Conservation (phyloP, 2,329 filamentous ascomycete genomes). For the Myotisia sp. region DNA sequence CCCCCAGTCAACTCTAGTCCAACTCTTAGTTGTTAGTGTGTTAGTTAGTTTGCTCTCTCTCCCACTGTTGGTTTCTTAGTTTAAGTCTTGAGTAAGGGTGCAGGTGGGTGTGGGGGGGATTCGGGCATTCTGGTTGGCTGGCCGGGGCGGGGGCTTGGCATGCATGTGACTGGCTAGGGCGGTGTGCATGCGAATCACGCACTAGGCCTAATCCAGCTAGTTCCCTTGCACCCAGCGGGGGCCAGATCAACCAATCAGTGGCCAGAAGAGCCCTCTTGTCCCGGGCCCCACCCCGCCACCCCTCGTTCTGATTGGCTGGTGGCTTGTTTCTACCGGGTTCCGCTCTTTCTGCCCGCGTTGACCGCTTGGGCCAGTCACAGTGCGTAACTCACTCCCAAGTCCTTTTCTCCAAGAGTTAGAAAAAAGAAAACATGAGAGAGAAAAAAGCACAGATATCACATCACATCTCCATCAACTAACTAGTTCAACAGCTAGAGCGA, state of each 20-base stretch:
- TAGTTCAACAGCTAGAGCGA: no score
- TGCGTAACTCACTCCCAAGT: no score
- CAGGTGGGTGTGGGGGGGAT: neutral
- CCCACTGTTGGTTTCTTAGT: neutral
- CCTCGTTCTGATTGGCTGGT: neutral
- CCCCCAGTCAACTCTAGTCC: neutral
- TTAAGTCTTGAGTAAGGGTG: neutral
- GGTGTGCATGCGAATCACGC: constrained; percentile 1
- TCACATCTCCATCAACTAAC: no score
- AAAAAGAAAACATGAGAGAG: no score
- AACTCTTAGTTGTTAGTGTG: neutral
- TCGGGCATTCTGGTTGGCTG: neutral
- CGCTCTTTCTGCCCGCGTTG: no score
- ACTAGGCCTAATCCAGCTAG: constrained; percentile 3
- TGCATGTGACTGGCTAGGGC: constrained; percentile 1
- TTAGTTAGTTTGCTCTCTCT: neutral
- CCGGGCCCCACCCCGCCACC: neutral
- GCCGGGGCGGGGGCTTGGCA: neutral
- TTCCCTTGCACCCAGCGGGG: neutral
- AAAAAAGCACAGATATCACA: no score
- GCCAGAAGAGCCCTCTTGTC: neutral
- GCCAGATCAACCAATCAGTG: neutral
- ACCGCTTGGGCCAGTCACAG: no score
- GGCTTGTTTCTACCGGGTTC: no score
- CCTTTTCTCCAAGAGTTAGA: no score